phyloP scores from a whole-genome alignment of 495 filamentous ascomycete species.

The Penicillium alfredii region DNA sequence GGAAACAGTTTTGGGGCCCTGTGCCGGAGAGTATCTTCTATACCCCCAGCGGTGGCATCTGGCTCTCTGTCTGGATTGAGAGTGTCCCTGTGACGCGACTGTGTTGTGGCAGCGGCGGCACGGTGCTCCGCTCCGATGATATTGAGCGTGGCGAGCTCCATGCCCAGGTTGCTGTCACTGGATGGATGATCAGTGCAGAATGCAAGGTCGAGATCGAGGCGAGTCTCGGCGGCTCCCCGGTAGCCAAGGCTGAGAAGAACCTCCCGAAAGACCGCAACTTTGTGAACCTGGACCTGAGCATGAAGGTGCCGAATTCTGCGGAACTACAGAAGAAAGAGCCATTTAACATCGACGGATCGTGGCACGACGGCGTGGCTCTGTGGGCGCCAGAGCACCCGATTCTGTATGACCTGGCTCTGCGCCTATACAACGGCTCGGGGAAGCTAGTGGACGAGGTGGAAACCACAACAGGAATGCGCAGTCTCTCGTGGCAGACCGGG shows the following conservation, averaged over 20 bases:
- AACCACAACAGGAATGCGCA: conserved; percentile 35
- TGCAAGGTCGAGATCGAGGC: conserved; percentile 24
- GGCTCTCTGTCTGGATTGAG: conserved; percentile 35
- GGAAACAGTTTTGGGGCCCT: conserved; percentile 37
- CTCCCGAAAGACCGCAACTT: conserved; percentile 17
- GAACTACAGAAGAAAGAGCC: conserved; percentile 7
- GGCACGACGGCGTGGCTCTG: conserved; percentile 28
- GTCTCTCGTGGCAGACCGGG: conserved; percentile 27
- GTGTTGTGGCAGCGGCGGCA: conserved; percentile 24
- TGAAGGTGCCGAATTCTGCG: conserved; percentile 10
- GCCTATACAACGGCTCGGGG: conserved; percentile 15
- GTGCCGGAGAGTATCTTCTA: conserved; percentile 39
- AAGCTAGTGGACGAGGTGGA: conserved; percentile 22
- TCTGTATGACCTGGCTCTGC: conserved; percentile 31
- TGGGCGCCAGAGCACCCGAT: conserved; percentile 37
- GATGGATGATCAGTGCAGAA: conserved; percentile 7
- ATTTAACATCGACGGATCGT: conserved; percentile 15
- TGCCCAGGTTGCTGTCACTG: conserved; percentile 20
- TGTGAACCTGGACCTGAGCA: conserved; percentile 19
- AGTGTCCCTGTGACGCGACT: conserved; percentile 28
- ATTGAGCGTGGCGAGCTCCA: conserved; percentile 22
- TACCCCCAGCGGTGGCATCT: conserved; percentile 34
- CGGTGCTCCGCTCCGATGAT: conserved; percentile 30
- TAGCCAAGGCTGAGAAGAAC: conserved; percentile 10
- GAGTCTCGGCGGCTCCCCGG: conserved; percentile 11